Evolutionary conservation across 148 eudicot species (phyloP), one percentile per base, ranked within the genome.

Genomic region (Rhododendron griersonianum): DNA sequence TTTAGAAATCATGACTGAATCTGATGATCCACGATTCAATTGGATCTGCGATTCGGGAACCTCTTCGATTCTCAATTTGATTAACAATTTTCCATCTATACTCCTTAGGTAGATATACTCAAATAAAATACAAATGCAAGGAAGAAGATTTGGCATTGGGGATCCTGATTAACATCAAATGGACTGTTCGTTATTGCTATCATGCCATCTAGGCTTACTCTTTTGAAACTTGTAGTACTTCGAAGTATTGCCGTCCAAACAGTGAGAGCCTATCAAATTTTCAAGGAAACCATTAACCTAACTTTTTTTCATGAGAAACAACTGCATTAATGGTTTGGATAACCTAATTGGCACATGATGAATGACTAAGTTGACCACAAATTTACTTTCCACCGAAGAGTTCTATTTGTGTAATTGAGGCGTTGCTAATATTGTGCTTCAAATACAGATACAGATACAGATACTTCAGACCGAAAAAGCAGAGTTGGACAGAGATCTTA

Each of bases 391-490:
- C 45, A 75, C 47, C 21, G 7, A 75, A 39, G 23, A 41, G 18
- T 16, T 80, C 69, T 25, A 21, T 61, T 44, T 44, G 28, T 73
- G 13, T 63, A 51, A 44, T 85, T 35, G 39, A 80, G 76, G 65
- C 57, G 1, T 85, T 84, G 74, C 25, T 83, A 41, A 83, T 41
- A 30, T 33, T 35, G 81, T 69, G 53, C 61, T 86, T 73, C 88
- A 93, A 94, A 86, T 93, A 78, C 96, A 91, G 87, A 84, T 82
- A 81, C 89, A 93, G 94, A 86, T 93, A 67, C 96, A 90, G 87
- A 86, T 82, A 80, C 89, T 92, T 85, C 88, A 88, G 80, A 88
- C 86, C 76, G 93, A 94, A 81, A 95, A 93, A 90, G 94, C 90
- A 45, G 91, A 92, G 45, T 81, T 94, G 87, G 93, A 93, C 84